Conservation (phyloP, 768 basidiomycete species). For the Sistotremastrum niveocremeum region DNA sequence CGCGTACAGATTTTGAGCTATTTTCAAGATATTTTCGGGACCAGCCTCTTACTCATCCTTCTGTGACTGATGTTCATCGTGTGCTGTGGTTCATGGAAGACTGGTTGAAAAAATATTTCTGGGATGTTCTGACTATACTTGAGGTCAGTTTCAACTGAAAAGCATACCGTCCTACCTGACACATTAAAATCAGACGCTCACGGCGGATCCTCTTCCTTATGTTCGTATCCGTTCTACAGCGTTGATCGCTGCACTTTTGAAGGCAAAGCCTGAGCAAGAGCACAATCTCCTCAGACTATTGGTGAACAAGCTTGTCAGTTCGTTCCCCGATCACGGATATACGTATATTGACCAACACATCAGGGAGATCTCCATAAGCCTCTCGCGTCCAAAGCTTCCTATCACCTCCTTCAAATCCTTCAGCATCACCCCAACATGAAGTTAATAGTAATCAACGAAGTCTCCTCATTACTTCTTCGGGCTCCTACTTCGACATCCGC, state of each 20-base stretch:
- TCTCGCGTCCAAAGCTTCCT: constrained; percentile 80
- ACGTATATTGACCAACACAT: neutral
- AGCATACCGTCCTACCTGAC: neutral
- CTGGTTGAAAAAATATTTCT: constrained; percentile 96
- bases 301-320: constrained; percentile 81
- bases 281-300: constrained; percentile 87
- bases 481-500: constrained; percentile 24
- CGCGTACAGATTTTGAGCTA: constrained; percentile 2
- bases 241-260: constrained; percentile 66
- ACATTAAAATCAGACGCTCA: constrained; percentile 40
- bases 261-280: constrained; percentile 91
- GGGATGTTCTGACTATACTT: constrained; percentile 76
- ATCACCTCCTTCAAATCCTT: constrained; percentile 78
- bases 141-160: constrained; percentile 40
- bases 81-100: constrained; percentile 90
- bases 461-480: constrained; percentile 63
- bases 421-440: constrained; percentile 94
- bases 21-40: constrained; percentile 73
- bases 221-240: constrained; percentile 75
- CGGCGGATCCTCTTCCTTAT: constrained; percentile 76
- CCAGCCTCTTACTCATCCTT: constrained; percentile 56
- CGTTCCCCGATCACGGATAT: neutral
- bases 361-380: constrained; percentile 85
- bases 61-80: constrained; percentile 57
- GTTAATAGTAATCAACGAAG: constrained; percentile 73